Evolutionary conservation across 2,329 filamentous ascomycete genomes (phyloP).

Genomic region (Alternaria dauci): DNA sequence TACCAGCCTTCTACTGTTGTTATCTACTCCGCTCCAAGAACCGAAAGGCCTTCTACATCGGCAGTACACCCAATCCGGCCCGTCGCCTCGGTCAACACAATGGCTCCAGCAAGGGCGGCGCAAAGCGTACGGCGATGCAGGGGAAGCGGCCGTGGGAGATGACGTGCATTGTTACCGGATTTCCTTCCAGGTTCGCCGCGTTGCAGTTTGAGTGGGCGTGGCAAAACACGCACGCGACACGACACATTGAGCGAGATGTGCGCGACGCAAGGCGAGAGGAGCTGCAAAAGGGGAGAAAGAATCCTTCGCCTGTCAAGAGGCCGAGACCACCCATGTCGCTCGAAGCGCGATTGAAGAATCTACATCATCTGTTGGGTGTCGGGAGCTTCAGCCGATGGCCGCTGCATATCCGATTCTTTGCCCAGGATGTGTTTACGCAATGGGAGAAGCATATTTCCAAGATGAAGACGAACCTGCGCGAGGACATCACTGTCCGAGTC

Average conservation of each 20-base stretch:
- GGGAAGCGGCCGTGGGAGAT: constrained; percentile 81
- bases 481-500: constrained; percentile 39
- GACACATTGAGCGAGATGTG: constrained; percentile 70
- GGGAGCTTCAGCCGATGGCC: constrained; percentile 86
- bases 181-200: constrained; percentile 85
- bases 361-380: constrained; percentile 81
- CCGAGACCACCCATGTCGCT: constrained; percentile 66
- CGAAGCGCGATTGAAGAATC: constrained; percentile 75
- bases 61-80: constrained; percentile 87
- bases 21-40: constrained; percentile 89
- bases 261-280: constrained; percentile 47
- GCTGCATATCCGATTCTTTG: constrained; percentile 80
- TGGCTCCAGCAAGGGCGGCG: constrained; percentile 81
- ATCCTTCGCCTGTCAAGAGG: constrained; percentile 50
- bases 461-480: constrained; percentile 33
- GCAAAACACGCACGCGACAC: constrained; percentile 81
- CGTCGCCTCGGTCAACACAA: constrained; percentile 92
- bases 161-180: constrained; percentile 84
- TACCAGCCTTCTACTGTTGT: constrained; percentile 91
- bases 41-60: constrained; percentile 79
- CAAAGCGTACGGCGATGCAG: constrained; percentile 73
- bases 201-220: constrained; percentile 98
- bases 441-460: constrained; percentile 68
- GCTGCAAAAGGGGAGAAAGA: constrained; percentile 40
- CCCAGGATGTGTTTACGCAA: constrained; percentile 69